Evolutionary conservation across 176 grass and related monocot species (phyloP).

Genomic region (Microstegium vimineum): DNA sequence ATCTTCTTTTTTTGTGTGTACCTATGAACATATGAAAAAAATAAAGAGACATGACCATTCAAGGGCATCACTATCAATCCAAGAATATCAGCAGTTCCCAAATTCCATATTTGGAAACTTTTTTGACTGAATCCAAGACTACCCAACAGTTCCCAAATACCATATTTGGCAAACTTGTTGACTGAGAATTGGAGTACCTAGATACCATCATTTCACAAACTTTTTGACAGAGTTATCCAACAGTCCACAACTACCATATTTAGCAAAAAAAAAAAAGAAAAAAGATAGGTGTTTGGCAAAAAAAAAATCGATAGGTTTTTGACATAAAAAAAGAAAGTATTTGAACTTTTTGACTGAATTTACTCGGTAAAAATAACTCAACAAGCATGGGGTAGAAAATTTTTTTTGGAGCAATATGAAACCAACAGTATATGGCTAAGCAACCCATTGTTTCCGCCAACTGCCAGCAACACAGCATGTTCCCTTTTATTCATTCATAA

Average conservation of each 20-base stretch:
- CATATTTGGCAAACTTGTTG: not conserved
- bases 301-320: no score
- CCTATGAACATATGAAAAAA: no score
- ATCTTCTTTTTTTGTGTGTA: no score
- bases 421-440: not conserved
- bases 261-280: no score
- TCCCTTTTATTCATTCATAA: conserved; percentile 19
- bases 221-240: not conserved
- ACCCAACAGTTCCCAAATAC: not conserved
- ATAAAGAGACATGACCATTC: no score
- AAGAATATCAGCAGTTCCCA: no score
- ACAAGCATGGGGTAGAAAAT: not conserved
- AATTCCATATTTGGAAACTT: no score
- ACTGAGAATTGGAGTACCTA: not conserved
- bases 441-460: not conserved
- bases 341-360: not conserved
- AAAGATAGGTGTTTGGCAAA: no score
- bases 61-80: not conserved
- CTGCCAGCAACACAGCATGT: not conserved
- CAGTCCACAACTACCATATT: not conserved
- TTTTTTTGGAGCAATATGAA: not conserved
- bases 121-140: no score
- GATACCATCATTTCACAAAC: not conserved
- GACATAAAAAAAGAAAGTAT: no score
- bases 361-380: not conserved